Evolutionary conservation across 495 filamentous ascomycete species (phyloP).

Genomic region (Thozetella sp.): DNA sequence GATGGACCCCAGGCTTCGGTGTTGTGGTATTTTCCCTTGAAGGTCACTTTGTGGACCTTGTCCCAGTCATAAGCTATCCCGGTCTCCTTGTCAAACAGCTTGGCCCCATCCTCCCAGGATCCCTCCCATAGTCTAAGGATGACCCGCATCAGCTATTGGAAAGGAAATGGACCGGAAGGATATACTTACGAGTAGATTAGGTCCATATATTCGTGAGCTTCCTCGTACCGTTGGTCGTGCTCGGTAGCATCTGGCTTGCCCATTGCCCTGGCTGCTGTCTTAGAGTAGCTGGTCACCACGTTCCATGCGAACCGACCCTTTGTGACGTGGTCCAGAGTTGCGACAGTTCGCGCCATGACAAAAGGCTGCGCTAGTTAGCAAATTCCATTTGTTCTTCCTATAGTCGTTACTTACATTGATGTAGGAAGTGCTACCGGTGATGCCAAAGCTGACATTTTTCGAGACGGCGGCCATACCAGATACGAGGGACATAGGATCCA

Average conservation of each 20-base stretch:
- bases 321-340: constrained; percentile 59
- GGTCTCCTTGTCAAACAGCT: constrained; percentile 35
- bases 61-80: constrained; percentile 46
- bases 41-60: constrained; percentile 51
- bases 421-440: constrained; percentile 51
- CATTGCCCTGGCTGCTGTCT: constrained; percentile 51
- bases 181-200: constrained; percentile 19
- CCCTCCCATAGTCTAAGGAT: constrained; percentile 56
- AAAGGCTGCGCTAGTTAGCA: constrained; percentile 37
- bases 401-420: background rate
- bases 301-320: constrained; percentile 61
- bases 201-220: constrained; percentile 57
- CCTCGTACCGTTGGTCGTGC: constrained; percentile 56
- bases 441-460: constrained; percentile 44
- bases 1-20: constrained; percentile 41
- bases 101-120: constrained; percentile 51
- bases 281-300: constrained; percentile 57
- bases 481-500: constrained; percentile 40
- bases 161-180: background rate
- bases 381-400: background rate
- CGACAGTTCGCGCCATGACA: constrained; percentile 52
- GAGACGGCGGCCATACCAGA: constrained; percentile 50
- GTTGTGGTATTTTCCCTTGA: constrained; percentile 51
- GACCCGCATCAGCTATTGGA: background rate
- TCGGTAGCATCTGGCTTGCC: constrained; percentile 48